phyloP scores from a whole-genome alignment of 805 yeast species.

The Nakazawaea laoshanensis region DNA sequence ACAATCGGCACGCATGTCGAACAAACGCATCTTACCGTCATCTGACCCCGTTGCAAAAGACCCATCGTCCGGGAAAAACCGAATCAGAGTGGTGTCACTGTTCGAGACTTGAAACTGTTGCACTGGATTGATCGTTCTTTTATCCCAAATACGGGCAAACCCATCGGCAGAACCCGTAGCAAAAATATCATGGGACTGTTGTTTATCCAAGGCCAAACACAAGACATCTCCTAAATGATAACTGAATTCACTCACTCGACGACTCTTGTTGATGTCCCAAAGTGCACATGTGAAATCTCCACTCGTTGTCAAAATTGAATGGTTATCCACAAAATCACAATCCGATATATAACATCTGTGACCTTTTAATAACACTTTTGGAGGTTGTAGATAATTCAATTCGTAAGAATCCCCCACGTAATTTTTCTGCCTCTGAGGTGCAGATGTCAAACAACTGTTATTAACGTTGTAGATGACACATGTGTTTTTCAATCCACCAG shows the following conservation, averaged over 20 bases:
- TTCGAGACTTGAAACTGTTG: conserved; percentile 41
- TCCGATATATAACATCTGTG: conserved; percentile 80
- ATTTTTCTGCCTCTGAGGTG: conserved; percentile 6
- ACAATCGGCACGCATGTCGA: conserved; percentile 74
- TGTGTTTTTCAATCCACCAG: conserved; percentile 77
- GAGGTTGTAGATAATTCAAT: background rate
- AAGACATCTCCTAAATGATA: conserved; percentile 73
- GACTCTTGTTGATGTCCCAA: conserved; percentile 72
- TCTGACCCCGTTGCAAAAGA: conserved; percentile 73
- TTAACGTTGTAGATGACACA: conserved; percentile 57
- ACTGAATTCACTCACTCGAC: conserved; percentile 40
- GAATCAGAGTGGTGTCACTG: conserved; percentile 55
- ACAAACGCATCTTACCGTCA: conserved; percentile 62
- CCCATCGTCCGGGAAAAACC: conserved; percentile 62
- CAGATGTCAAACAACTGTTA: background rate
- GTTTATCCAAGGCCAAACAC: conserved; percentile 27
- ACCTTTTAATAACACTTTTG: conserved; percentile 48
- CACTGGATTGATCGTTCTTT: conserved; percentile 30
- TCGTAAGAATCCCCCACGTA: background rate
- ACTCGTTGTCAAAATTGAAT: conserved; percentile 55
- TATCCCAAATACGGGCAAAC: conserved; percentile 58
- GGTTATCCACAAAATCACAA: conserved; percentile 54
- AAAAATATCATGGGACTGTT: conserved; percentile 26
- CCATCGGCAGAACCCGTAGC: conserved; percentile 67
- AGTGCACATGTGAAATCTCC: conserved; percentile 75